Base-by-base conservation (phyloP, 306 rosid species). In the Rosa rugosa region DNA sequence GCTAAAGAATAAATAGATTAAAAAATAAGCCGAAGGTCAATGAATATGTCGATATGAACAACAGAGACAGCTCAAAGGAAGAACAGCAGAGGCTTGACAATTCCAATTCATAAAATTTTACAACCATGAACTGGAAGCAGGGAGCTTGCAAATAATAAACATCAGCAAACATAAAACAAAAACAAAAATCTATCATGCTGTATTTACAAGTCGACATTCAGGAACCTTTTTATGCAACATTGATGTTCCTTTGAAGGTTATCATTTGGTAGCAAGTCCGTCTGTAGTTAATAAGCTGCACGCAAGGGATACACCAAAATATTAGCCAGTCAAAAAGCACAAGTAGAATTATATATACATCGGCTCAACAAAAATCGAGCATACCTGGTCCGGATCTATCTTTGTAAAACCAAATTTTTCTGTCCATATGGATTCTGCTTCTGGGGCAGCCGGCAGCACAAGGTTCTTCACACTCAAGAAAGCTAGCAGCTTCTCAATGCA, bases 361-460 rank as follows among this genome's bases (percentile, higher is more conserved):
- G 31, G 10, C 75, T 38, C 47, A 64, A 80, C n/a, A 70, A 10
- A 44, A 31, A 46, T 71, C 31, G 18, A 42, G 50, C 36, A 46
- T 87, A 95, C 99, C 98, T 93, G 88, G 36, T 93, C 94, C 6
- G 94, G 91, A 80, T 85, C 74, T 75, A 93, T 89, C 84, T 83
- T 93, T 68, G 87, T 80, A 75, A 95, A 95, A 78, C 97, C 97
- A 77, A 95, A 95, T 82, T 89, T 95, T 57, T 91, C 83, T 0
- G 82, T 93, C 99, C 99, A 95, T 83, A 95, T 91, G 77, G 98
- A 86, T 84, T 85, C 95, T 18, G 96, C 99, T 82, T 92, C 97
- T 86, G 88, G 94, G 9, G 99, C 98, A 65, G 99, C 98, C 0
- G 99, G 99, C 76, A 95, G 90, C 72, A 95, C 90, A 72, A 95